Conservation (phyloP, 2,329 filamentous ascomycete species). For the Torrubiella hemipterigena region DNA sequence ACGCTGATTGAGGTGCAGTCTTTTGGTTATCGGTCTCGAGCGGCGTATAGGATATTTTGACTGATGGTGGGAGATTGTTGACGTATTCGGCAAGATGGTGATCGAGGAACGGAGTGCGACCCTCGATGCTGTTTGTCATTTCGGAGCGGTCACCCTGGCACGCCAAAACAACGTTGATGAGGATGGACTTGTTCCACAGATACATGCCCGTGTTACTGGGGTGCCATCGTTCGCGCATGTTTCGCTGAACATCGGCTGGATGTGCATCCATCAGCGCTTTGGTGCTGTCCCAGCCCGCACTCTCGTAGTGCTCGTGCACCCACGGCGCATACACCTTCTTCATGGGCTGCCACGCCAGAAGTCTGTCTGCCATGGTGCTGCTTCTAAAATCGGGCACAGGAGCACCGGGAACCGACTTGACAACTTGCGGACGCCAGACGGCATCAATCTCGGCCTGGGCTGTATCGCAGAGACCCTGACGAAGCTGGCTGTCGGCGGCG, state of each 20-base stretch:
- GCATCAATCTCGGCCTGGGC: not conserved
- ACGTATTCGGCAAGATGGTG: constrained; percentile 18
- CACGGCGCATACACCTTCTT: no score
- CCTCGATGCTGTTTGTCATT: constrained; percentile 24
- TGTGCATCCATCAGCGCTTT: not conserved
- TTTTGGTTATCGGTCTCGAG: no score
- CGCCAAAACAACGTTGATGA: constrained; percentile 16
- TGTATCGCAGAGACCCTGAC: not conserved
- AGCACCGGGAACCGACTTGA: not conserved
- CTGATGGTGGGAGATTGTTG: constrained; percentile 16
- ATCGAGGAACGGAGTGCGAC: constrained; percentile 21
- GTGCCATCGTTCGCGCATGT: constrained; percentile 16
- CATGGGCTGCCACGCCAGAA: no score
- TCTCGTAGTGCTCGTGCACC: no score
- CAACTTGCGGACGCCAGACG: not conserved
- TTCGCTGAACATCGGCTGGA: constrained; percentile 8
- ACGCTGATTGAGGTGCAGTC: not conserved
- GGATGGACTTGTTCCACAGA: constrained; percentile 11
- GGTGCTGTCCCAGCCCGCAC: not conserved
- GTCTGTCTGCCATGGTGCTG: no score
- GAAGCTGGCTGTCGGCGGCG: constrained; percentile 1
- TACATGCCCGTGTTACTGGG: constrained; percentile 15
- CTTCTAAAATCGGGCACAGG: not conserved
- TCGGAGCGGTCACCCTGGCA: constrained; percentile 20
- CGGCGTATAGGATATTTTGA: constrained; percentile 12